Base-by-base conservation (phyloP, 129 eudicot genomes). In the Centaurea solstitialis region DNA sequence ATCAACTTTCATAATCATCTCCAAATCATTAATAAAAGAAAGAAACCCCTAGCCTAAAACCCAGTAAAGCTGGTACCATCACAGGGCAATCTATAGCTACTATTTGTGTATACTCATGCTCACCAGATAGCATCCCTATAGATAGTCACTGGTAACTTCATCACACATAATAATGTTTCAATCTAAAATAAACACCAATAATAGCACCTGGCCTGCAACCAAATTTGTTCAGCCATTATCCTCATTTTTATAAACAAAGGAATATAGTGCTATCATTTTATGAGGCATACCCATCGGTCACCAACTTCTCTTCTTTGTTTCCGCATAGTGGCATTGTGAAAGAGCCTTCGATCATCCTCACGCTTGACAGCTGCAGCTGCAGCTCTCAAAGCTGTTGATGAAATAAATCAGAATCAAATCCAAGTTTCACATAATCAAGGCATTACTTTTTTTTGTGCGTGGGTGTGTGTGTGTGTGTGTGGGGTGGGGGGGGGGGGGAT, bases 361-460 rank as follows among this genome's bases (percentile, higher is more conserved):
- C 94, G 92, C 89, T 89, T 94, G 73, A 92, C 97, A 72, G 98
- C 97, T 79, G 89, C 82, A 61, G 98, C 97, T 17, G 98, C 98
- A 62, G 98, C 97, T 89, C 98, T 94, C 76, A 94, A 79, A 82
- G 94, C 98, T 94, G 89, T 72, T 53, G 11, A 86, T 39, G 72
- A 37, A 77, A 69, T 69, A 69, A 76, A 73, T 35, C 73, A 72
- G 21, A 11, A 45, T 18, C 74, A 77, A 62, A 80, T 74, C 22
- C 59, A 37, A 30, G 30, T 80, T 53, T 76, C 62, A 26, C 38
- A 22, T 4, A 67, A 47, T 33, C 17, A 11, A 2, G 10, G n/a
- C 17, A 72, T 26, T 61, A 57, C 65, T 17, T 57, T 33, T 33
- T 57, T 50, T 41, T n/a, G n/a, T n/a, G n/a, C n/a, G n/a, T n/a